These are phyloP conservation scores for Eleusine indica DNA, from an alignment of 176 grass and related monocot species.

Conservation along the genomic window DNA sequence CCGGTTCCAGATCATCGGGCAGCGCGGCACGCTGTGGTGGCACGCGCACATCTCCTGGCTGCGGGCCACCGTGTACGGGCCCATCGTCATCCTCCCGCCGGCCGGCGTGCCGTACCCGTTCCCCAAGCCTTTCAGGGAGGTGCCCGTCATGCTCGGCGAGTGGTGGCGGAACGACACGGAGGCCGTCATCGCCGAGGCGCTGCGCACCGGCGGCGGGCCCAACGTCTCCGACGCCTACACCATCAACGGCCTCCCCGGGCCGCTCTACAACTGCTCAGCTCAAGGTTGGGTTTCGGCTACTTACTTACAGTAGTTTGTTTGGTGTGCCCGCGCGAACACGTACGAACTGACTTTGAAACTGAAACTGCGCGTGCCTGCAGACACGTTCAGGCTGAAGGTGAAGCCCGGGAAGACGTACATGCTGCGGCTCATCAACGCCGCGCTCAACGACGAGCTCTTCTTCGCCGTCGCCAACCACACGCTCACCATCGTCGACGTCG, in stretches of 20 bases:
- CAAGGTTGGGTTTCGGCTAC: constrained; percentile 45
- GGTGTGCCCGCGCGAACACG: too few species aligned
- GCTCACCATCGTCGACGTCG: constrained; percentile 82
- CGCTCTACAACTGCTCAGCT: constrained; percentile 66
- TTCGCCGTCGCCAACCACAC: constrained; percentile 72
- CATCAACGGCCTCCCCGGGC: constrained; percentile 89
- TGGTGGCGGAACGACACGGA: constrained; percentile 20
- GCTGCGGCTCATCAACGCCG: constrained; percentile 79
- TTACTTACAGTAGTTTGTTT: too few species aligned
- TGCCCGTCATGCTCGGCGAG: constrained; percentile 63
- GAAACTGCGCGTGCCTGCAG: constrained; percentile 29
- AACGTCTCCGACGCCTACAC: constrained; percentile 72
- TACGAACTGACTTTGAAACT: too few species aligned
- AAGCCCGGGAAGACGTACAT: constrained; percentile 63
- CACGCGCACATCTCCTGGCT: constrained; percentile 89
- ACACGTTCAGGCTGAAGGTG: constrained; percentile 67
- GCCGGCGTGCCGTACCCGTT: constrained; percentile 66
- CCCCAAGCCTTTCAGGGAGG: constrained; percentile 58
- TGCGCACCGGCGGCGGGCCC: constrained; percentile 65
- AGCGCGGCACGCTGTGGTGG: constrained; percentile 90
- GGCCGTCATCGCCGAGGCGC: constrained; percentile 61
- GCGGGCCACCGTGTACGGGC: constrained; percentile 64
- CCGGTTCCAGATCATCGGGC: constrained; percentile 76
- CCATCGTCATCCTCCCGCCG: constrained; percentile 78
- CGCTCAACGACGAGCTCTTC: constrained; percentile 80